Conservation (phyloP, 2,329 filamentous ascomycete species). For the Apiospora saccharicola region DNA sequence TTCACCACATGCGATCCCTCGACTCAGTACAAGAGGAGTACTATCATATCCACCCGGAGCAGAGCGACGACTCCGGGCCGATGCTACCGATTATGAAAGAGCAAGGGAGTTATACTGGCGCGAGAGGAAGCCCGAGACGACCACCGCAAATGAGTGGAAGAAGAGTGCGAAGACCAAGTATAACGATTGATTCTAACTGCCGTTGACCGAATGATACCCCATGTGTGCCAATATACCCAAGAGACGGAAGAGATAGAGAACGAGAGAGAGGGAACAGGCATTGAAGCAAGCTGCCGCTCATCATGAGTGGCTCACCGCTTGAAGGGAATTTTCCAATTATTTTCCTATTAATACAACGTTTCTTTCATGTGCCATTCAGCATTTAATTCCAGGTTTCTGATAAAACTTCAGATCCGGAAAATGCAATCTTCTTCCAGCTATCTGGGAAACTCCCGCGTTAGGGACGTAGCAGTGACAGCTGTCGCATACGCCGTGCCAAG, state of each 20-base stretch:
- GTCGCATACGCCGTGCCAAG: background rate
- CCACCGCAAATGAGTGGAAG: background rate
- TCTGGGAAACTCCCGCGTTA: background rate
- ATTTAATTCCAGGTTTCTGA: background rate
- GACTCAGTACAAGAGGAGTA: constrained; percentile 28
- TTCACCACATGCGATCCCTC: constrained; percentile 23
- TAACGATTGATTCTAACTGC: background rate
- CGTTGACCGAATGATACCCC: constrained; percentile 12
- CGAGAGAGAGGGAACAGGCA: background rate
- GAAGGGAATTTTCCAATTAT: background rate
- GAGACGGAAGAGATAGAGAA: background rate
- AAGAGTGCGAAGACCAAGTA: background rate
- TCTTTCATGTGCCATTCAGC: background rate
- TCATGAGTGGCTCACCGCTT: background rate
- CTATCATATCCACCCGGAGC: constrained; percentile 29
- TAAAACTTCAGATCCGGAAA: background rate
- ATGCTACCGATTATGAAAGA: constrained; percentile 32
- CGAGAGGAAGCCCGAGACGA: constrained; percentile 2
- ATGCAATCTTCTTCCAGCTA: background rate
- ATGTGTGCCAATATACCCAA: constrained; percentile 16
- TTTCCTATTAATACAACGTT: background rate
- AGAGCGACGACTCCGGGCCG: constrained; percentile 33
- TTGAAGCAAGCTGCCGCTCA: background rate
- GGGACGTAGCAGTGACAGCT: background rate
- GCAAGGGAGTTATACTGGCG: background rate